Base-by-base conservation (phyloP, 345 rosid genomes). In the Gossypium herbaceum region DNA sequence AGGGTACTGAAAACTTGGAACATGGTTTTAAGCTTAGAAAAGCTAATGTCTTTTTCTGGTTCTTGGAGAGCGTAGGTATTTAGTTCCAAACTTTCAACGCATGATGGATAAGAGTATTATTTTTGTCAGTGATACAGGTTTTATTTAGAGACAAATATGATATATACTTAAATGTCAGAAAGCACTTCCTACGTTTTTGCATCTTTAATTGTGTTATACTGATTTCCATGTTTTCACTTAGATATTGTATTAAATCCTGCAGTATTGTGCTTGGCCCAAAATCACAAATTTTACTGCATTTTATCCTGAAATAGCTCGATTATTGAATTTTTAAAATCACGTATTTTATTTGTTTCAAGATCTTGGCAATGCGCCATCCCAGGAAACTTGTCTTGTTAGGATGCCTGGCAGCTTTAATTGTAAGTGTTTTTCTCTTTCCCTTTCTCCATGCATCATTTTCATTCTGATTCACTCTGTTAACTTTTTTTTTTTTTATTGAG, bases 351-450 rank as follows among this genome's bases (percentile, higher is more conserved):
- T 72, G 74, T 75, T 70, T 76, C 77, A 81, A 95, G 99, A 93
- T 95, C 83, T 81, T 93, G 90, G 99, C 99, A 41, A 95, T 95
- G 98, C 95, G 98, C 59, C 96, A 95, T 75, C 98, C 97, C 2
- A 89, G 97, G 84, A 89, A 96, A 82, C 90, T 93, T 79, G 99
- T 95, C 79, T 88, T 95, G 85, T 79, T 91, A 57, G 98, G 97
- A 77, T 94, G 94, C 86, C 61, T 94, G 57, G 84, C 86, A 52
- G 89, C 99, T 63, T 25, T 91, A 79, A 81, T 87, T 61, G 98
- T 93, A 82, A 88, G 98, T 78, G 55, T 48, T 12, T 64, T 45
- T 69, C 12, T 17, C 13, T 59, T 6, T 25, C n/a, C 17, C 7
- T 8, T 17, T 34, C 4, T 4, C 10, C 45, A 1, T 1, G 34